Evolutionary conservation across 805 yeast genomes (phyloP), one percentile per base, ranked within the genome.

Genomic region (Brettanomyces nanus): DNA sequence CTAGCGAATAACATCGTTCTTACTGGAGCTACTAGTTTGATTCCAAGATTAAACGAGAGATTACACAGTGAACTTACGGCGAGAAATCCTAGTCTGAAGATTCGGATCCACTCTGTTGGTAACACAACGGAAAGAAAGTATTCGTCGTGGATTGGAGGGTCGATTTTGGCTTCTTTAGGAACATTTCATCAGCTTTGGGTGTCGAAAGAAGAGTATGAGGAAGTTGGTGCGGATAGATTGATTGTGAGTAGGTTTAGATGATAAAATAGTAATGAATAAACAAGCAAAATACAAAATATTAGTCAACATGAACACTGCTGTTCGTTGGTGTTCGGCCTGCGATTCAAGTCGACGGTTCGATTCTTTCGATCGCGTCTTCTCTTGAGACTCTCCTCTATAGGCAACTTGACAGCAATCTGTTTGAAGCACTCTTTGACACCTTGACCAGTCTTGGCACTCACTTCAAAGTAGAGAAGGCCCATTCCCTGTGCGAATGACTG

Each of bases 131-230:
- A 89, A 60, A 73, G 96, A 53, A 74, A 76, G 46, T 81, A 74
- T 53, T 83, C 86, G 43, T 69, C 90, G 6, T 89, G 96, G 95
- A 73, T 89, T 35, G 97, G 97, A 32, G 96, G 95, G 6, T 80
- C 90, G 46, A 87, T 89, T 28, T 64, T 89, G 39, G 77, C 95
- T 5, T 80, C 92, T 37, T 68, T 89, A 49, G 97, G 97, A 25
- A 85, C 95, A 3, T 89, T 89, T 69, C 97, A 89, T 58, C 97
- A 89, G 59, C 65, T 84, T 62, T 89, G 96, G 96, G 95, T 89
- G 2, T 82, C 89, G 30, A 80, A 77, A 52, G 75, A 74, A 46
- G 97, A 89, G 59, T 84, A 80, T 50, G 86, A 85, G 44, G 96
- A 89, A 58, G 85, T 78, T 19, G 97, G 97, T 5, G 77, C 78